These are phyloP conservation scores for Tricholoma hemisulphureum DNA, from an alignment of 768 basidiomycete species.

Conservation along the genomic window DNA sequence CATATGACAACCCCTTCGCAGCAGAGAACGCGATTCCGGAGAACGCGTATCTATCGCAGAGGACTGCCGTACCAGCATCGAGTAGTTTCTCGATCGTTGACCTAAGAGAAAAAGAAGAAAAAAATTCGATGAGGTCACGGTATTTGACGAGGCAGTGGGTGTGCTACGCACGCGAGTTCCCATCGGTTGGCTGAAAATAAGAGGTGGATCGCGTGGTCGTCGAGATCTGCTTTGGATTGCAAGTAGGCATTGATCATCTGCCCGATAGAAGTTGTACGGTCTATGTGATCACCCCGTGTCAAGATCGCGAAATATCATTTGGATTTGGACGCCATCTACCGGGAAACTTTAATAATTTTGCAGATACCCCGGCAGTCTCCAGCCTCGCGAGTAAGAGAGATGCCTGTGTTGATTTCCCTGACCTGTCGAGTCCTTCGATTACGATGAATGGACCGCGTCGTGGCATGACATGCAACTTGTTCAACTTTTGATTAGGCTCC, in stretches of 20 bases:
- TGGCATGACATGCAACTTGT: too few species aligned
- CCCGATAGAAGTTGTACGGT: conserved; percentile 88
- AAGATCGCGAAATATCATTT: not conserved
- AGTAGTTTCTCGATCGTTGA: conserved; percentile 61
- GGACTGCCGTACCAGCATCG: conserved; percentile 61
- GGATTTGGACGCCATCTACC: conserved; percentile 46
- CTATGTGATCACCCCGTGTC: conserved; percentile 38
- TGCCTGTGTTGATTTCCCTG: conserved; percentile 92
- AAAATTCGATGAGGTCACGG: too few species aligned
- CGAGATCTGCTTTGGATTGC: conserved; percentile 78
- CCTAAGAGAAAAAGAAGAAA: conserved; percentile 38
- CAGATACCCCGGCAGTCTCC: conserved; percentile 41
- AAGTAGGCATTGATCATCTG: conserved; percentile 93
- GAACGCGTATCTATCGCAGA: conserved; percentile 95
- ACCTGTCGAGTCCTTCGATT: conserved; percentile 92
- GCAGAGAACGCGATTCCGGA: conserved; percentile 91
- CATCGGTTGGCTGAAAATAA: conserved; percentile 97
- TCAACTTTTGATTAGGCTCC: too few species aligned
- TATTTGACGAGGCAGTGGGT: not conserved
- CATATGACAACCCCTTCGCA: conserved; percentile 65
- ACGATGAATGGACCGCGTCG: conserved; percentile 82
- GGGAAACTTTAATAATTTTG: conserved; percentile 81
- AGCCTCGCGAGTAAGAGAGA: conserved; percentile 57
- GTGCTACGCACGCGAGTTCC: conserved; percentile 72
- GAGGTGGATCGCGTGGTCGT: conserved; percentile 89